A percentile compares a stretch with the other conserved stretches of the same genome.
Conservation (phyloP, 768 basidiomycete species). For the Naganishia vaughanmartiniae region DNA sequence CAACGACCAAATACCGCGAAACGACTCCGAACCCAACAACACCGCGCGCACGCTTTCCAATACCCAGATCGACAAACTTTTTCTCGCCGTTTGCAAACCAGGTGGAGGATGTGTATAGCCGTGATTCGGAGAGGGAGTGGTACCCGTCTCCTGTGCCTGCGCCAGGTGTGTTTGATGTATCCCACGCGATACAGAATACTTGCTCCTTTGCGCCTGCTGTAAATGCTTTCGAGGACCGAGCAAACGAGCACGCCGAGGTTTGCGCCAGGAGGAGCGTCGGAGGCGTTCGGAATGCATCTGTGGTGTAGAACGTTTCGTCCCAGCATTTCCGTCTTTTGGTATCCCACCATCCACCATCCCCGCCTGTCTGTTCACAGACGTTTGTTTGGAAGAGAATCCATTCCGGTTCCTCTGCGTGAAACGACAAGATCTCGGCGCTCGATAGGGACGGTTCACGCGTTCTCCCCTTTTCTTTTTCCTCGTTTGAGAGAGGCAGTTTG, state of each 20-base stretch:
- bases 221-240: constrained; percentile 79
- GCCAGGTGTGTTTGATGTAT: constrained; percentile 54
- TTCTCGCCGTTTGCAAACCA: constrained; percentile 66
- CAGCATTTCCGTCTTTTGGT: constrained; percentile 42
- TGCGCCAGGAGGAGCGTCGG: constrained; percentile 65
- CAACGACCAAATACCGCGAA: constrained; percentile 86
- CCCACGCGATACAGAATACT: constrained; percentile 87
- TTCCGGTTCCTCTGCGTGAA: constrained; percentile 68
- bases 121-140: constrained; percentile 60
- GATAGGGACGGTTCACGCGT: constrained; percentile 39
- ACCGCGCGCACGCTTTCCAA: constrained; percentile 79
- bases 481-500: constrained; percentile 31
- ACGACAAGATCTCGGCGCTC: constrained; percentile 67
- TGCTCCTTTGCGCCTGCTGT: constrained; percentile 67
- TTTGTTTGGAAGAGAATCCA: constrained; percentile 51
- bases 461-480: constrained; percentile 55
- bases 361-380: constrained; percentile 45
- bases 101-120: constrained; percentile 79
- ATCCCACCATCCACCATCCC: constrained; percentile 45
- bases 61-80: constrained; percentile 73
- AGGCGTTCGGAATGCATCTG: constrained; percentile 69
- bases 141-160: constrained; percentile 33
- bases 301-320: constrained; percentile 82
- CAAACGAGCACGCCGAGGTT: constrained; percentile 79
- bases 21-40: constrained; percentile 92